Percentiles rank a stretch among this genome's conserved stretches.
phyloP scores from a whole-genome alignment of 2,329 filamentous ascomycete species.

The Blastomyces percursus region DNA sequence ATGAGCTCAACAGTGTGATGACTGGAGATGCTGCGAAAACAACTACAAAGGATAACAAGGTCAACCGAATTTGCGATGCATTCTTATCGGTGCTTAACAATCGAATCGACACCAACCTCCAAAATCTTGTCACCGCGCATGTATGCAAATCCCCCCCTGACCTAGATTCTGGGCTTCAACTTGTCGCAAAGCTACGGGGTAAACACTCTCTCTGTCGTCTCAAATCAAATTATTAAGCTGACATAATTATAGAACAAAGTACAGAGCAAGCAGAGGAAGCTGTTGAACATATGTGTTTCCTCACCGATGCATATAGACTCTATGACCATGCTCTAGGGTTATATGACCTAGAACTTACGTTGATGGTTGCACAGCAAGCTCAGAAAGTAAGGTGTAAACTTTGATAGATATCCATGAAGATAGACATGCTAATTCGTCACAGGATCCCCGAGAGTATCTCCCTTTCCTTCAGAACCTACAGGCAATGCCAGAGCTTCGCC shows the following conservation, averaged over 20 bases:
- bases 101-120: slow-evolving; percentile 55
- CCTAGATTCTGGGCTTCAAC: slow-evolving; percentile 67
- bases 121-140: slow-evolving; percentile 89
- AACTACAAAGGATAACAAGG: slow-evolving; percentile 44
- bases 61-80: slow-evolving; percentile 81
- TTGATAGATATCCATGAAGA: neutral
- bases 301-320: slow-evolving; percentile 82
- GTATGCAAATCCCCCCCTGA: slow-evolving; percentile 90
- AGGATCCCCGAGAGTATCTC: slow-evolving; percentile 85
- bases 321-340: slow-evolving; percentile 85
- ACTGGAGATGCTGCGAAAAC: neutral
- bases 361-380: slow-evolving; percentile 88
- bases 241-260: slow-evolving; percentile 41
- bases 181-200: slow-evolving; percentile 62
- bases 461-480: slow-evolving; percentile 87
- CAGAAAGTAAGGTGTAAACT: slow-evolving; percentile 50
- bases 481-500: slow-evolving; percentile 56
- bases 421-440: neutral
- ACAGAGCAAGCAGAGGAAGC: slow-evolving; percentile 70
- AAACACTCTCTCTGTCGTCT: slow-evolving; percentile 10
- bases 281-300: slow-evolving; percentile 93
- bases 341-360: slow-evolving; percentile 80
- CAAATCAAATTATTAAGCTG: slow-evolving; percentile 10
- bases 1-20: slow-evolving; percentile 4
- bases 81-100: slow-evolving; percentile 58